Evolutionary conservation across 2,329 filamentous ascomycete genomes (phyloP).

Genomic region (Cordyceps farinosa): DNA sequence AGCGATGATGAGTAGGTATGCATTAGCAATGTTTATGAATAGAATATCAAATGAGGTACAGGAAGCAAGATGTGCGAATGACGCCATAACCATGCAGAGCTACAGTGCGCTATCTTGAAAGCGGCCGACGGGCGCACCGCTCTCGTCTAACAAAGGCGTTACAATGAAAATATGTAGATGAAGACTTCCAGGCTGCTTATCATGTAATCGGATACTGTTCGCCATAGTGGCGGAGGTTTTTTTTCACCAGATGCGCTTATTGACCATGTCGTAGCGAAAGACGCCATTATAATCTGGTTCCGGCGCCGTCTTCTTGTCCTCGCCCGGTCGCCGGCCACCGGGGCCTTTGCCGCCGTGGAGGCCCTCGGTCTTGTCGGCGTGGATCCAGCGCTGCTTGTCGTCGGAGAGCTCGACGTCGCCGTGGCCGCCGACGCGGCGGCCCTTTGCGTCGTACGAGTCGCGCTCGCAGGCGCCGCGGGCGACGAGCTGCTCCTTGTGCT

Average conservation of each 20-base stretch:
- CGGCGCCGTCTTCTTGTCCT: constrained; percentile 43
- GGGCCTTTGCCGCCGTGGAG: constrained; percentile 51
- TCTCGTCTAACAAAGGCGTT: not conserved
- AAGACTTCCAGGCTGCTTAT: not conserved
- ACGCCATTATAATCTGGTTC: constrained; percentile 56
- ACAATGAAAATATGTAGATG: not conserved
- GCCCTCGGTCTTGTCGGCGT: constrained; percentile 76
- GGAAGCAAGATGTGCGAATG: not conserved
- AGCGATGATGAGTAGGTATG: not conserved
- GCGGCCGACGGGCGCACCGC: not conserved
- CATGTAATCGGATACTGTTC: too few relatives aligned
- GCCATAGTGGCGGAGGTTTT: not conserved
- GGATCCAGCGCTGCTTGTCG: constrained; percentile 80
- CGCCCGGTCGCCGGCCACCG: constrained; percentile 51
- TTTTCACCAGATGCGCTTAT: constrained; percentile 86
- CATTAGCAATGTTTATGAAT: not conserved
- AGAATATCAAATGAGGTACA: not conserved
- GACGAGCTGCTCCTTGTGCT: constrained; percentile 57
- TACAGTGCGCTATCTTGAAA: not conserved
- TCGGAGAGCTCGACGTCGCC: constrained; percentile 86
- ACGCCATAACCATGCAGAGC: constrained; percentile 4
- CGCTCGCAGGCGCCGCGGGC: constrained; percentile 45
- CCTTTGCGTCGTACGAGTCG: constrained; percentile 63
- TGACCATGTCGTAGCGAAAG: constrained; percentile 89
- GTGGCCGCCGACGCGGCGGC: constrained; percentile 74